Evolutionary conservation across 805 yeast genomes (phyloP).

Genomic region (Kluyveromyces wickerhamii): DNA sequence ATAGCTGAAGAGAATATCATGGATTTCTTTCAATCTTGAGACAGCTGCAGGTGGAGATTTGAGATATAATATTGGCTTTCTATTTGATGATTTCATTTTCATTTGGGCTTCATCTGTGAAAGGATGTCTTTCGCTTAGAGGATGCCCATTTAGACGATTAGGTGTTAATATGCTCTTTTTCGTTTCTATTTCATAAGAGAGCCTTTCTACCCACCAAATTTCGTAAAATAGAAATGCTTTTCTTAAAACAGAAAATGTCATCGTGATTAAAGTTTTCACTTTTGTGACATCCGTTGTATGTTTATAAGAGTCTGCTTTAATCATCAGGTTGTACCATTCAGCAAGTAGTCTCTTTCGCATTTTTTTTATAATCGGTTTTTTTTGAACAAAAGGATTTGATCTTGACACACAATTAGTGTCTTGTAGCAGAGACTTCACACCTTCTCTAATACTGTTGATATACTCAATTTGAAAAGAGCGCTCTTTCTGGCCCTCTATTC

Average conservation of each 20-base stretch:
- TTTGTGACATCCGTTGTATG: slow-evolving; percentile 52
- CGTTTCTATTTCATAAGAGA: slow-evolving; percentile 32
- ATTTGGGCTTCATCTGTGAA: neutral
- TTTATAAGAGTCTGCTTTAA: slow-evolving; percentile 66
- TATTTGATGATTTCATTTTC: slow-evolving; percentile 9
- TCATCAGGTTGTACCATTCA: slow-evolving; percentile 74
- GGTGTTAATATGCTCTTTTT: slow-evolving; percentile 1
- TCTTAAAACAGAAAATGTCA: slow-evolving; percentile 60
- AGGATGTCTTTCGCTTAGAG: neutral
- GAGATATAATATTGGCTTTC: slow-evolving; percentile 36
- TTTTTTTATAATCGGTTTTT: slow-evolving; percentile 51
- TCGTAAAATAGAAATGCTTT: slow-evolving; percentile 58
- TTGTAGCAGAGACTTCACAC: slow-evolving; percentile 56
- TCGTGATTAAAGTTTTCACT: slow-evolving; percentile 51
- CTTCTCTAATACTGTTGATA: slow-evolving; percentile 64
- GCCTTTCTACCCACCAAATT: slow-evolving; percentile 64
- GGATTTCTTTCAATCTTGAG: slow-evolving; percentile 55
- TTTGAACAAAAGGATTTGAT: slow-evolving; percentile 59
- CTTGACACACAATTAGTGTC: slow-evolving; percentile 69
- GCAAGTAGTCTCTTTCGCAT: slow-evolving; percentile 63
- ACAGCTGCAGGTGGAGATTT: slow-evolving; percentile 52
- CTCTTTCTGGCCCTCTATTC: slow-evolving; percentile 26
- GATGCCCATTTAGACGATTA: neutral
- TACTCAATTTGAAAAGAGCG: slow-evolving; percentile 48
- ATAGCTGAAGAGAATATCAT: slow-evolving; percentile 50